These are phyloP conservation scores for Citrullus mucosospermus DNA, from an alignment of 306 rosid genomes.

Conservation along the genomic window DNA sequence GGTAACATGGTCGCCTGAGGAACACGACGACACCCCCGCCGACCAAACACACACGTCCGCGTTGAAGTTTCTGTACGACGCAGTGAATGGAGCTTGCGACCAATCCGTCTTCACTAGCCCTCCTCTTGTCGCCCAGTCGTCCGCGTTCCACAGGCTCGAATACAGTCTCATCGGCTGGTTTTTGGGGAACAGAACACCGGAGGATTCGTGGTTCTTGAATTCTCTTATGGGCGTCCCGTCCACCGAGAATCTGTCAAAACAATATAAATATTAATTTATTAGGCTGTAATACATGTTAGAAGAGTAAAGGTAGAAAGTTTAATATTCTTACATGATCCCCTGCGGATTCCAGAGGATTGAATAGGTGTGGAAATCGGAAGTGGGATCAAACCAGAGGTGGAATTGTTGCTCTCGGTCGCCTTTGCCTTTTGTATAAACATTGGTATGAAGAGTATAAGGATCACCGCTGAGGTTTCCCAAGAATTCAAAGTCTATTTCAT, in stretches of 20 bases:
- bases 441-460: slow-evolving; percentile 64
- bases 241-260: slow-evolving; percentile 35
- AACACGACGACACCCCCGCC: slow-evolving; percentile 31
- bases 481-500: slow-evolving; percentile 68
- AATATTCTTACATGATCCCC: slow-evolving; percentile 29
- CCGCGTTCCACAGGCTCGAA: slow-evolving; percentile 64
- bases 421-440: slow-evolving; percentile 52
- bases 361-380: slow-evolving; percentile 50
- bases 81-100: slow-evolving; percentile 45
- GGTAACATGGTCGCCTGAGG: slow-evolving; percentile 1
- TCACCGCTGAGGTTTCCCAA: slow-evolving; percentile 72
- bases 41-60: slow-evolving; percentile 48
- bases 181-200: slow-evolving; percentile 44
- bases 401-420: slow-evolving; percentile 63
- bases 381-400: slow-evolving; percentile 70
- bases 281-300: too few species aligned
- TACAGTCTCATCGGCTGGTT: slow-evolving; percentile 46
- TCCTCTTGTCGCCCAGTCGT: slow-evolving; percentile 85
- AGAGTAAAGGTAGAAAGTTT: too few species aligned
- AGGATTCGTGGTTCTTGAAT: slow-evolving; percentile 54
- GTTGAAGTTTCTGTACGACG: slow-evolving; percentile 45
- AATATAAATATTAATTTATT: too few species aligned
- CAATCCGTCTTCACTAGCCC: slow-evolving; percentile 64
- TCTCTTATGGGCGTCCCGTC: slow-evolving; percentile 63
- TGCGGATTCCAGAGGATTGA: slow-evolving; percentile 64